Evolutionary conservation across 371 early-diverging fungal genomes (phyloP).

Genomic region (Haplosporangium sp.): DNA sequence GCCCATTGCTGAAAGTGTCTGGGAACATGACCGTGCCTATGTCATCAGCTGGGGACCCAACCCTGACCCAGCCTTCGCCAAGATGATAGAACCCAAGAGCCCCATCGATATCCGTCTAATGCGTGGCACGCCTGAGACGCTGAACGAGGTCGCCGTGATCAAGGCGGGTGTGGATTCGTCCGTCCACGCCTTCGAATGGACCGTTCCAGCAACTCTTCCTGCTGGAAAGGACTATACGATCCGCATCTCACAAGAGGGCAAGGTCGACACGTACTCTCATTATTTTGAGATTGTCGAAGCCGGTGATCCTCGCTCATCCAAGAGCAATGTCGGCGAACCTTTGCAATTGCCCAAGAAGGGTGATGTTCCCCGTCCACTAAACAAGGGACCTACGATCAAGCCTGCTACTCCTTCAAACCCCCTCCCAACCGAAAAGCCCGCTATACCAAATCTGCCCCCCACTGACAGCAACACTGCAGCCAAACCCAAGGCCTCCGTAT

Average conservation of each 20-base stretch:
- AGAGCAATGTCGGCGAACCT: slow-evolving; percentile 49
- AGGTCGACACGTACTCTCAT: slow-evolving; percentile 47
- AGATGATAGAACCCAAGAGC: slow-evolving; percentile 23
- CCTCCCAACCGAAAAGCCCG: slow-evolving; percentile 15
- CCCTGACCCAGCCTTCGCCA: slow-evolving; percentile 34
- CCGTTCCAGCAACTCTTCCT: slow-evolving; percentile 20
- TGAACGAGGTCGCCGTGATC: slow-evolving; percentile 32
- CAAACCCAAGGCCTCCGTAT: slow-evolving; percentile 22
- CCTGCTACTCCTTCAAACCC: slow-evolving; percentile 44
- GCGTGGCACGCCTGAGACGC: slow-evolving; percentile 28
- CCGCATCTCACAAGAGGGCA: slow-evolving; percentile 24
- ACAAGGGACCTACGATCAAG: slow-evolving; percentile 23
- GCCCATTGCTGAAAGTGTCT: slow-evolving; percentile 38
- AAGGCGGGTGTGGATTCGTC: slow-evolving; percentile 21
- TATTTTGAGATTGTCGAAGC: slow-evolving; percentile 49
- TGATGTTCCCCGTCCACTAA: slow-evolving; percentile 15
- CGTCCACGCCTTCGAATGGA: slow-evolving; percentile 31
- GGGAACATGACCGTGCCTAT: slow-evolving; percentile 46
- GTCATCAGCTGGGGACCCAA: slow-evolving; percentile 52
- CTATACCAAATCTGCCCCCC: neutral
- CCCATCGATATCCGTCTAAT: slow-evolving; percentile 34
- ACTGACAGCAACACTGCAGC: neutral
- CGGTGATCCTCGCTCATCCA: slow-evolving; percentile 35
- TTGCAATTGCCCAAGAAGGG: slow-evolving; percentile 36
- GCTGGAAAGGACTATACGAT: slow-evolving; percentile 44